Base-by-base conservation (phyloP, 805 yeast genomes). In the Pichia heedii region DNA sequence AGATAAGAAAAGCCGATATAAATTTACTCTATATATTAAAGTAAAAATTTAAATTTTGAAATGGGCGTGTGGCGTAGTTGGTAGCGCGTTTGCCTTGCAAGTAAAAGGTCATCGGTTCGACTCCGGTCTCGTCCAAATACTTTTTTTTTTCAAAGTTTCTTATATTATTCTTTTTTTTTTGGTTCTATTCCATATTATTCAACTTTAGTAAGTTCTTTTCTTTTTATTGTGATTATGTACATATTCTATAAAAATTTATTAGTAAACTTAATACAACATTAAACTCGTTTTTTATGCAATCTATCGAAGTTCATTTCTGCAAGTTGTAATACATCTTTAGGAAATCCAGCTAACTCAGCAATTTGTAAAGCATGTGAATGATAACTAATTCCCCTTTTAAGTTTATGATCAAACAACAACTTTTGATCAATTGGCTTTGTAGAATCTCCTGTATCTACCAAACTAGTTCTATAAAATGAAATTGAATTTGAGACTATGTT, bases 71-170 rank as follows among this genome's bases (percentile, higher is more conserved):
- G 83, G 82, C 82, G 83, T 74, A 77, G 83, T 77, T 75, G 82
- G 83, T 77, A 77, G 82, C 82, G 82, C 82, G 82, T 74, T 74
- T 79, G 76, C 83, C 77, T 77, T 76, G 82, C 82, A 77, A 77
- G 83, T 76, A 79, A 76, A 74, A 77, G 83, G 84, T 78, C 84
- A 76, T 77, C 77, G 82, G 82, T 76, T 77, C 83, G 79, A 77
- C 71, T 77, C 83, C 83, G 72, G 76, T 73, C 80, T 74, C 79
- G 82, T 77, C 83, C 82, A 77, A 48, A 46, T 20, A 11, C 37
- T 45, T 42, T 48, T 40, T 8, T 40, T 37, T 13, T 22, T 3
- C 5, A 9, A 33, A 6, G 4, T 18, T 39, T 33, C 26, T 40
- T 35, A 10, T 20, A 38, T 37, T 33, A 27, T 33, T 36, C 16